phyloP scores from a whole-genome alignment of 768 basidiomycete species.

The Naganishia antarctica region DNA sequence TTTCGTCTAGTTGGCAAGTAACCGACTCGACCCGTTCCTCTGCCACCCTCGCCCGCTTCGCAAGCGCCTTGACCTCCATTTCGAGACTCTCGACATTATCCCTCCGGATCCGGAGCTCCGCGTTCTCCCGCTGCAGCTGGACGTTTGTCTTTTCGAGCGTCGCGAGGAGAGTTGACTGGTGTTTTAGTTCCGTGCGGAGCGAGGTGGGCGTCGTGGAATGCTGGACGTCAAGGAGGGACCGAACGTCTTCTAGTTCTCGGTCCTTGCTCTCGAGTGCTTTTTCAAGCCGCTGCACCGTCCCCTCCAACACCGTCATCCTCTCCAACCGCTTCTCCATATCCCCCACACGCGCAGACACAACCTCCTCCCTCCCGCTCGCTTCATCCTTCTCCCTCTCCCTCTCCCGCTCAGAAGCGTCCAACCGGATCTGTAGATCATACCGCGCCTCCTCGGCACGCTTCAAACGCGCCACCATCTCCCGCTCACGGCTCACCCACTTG shows the following conservation, averaged over 20 bases:
- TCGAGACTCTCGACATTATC: constrained; percentile 39
- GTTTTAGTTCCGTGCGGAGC: constrained; percentile 24
- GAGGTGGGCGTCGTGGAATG: not conserved
- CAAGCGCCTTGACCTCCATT: constrained; percentile 32
- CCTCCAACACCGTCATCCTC: constrained; percentile 30
- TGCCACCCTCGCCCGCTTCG: constrained; percentile 33
- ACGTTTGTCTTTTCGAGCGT: constrained; percentile 34
- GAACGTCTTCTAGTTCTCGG: constrained; percentile 29
- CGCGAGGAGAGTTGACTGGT: constrained; percentile 36
- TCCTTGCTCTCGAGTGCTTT: constrained; percentile 39
- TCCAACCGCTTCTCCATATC: constrained; percentile 34
- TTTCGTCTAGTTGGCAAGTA: constrained; percentile 41
- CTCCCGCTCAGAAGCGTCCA: constrained; percentile 7
- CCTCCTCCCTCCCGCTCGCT: constrained; percentile 29
- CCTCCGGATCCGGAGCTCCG: constrained; percentile 39
- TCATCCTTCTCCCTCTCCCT: constrained; percentile 25
- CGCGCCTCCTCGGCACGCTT: constrained; percentile 3
- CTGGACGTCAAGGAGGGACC: not conserved
- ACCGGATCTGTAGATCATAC: constrained; percentile 26
- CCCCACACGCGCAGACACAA: constrained; percentile 26
- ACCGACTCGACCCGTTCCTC: constrained; percentile 38
- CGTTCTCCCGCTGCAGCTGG: constrained; percentile 35
- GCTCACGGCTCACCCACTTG: constrained; percentile 29
- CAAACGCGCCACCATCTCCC: too few species aligned
- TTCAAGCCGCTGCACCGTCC: constrained; percentile 33